Percentiles rank a stretch among this genome's conserved stretches.
Evolutionary conservation across 768 basidiomycete genomes (phyloP).

Genomic region (Pulveroboletus sp.): DNA sequence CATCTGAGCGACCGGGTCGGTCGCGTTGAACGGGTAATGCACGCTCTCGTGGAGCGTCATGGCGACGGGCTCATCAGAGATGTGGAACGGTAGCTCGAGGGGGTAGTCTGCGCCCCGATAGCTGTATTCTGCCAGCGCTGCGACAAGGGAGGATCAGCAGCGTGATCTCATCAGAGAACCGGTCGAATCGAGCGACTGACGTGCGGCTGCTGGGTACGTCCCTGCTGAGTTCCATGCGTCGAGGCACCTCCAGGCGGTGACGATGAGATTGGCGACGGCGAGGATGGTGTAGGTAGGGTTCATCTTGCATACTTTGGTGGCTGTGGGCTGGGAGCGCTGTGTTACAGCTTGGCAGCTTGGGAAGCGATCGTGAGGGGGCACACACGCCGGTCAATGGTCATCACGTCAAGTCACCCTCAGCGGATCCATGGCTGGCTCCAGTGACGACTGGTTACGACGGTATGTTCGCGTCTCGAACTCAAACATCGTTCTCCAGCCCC

Average conservation of each 20-base stretch:
- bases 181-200: not conserved
- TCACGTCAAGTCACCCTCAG: too few species aligned
- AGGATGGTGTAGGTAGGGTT: not conserved
- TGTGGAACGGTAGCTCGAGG: slow-evolving; percentile 1
- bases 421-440: too few species aligned
- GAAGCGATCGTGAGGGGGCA: too few species aligned
- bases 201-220: not conserved
- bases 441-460: too few species aligned
- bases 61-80: slow-evolving; percentile 3
- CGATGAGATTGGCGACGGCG: slow-evolving; percentile 2
- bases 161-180: too few species aligned
- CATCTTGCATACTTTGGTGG: not conserved
- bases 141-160: too few species aligned
- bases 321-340: too few species aligned
- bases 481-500: too few species aligned
- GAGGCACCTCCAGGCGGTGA: slow-evolving; percentile 1
- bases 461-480: too few species aligned
- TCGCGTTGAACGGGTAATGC: slow-evolving; percentile 4
- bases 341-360: too few species aligned
- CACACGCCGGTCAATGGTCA: too few species aligned
- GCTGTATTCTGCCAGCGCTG: not conserved
- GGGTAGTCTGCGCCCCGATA: slow-evolving; percentile 13
- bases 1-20: slow-evolving; percentile 3
- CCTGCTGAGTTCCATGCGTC: not conserved
- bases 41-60: slow-evolving; percentile 13